Conservation (phyloP, 768 basidiomycete genomes). For the Mycena sanguinolenta region DNA sequence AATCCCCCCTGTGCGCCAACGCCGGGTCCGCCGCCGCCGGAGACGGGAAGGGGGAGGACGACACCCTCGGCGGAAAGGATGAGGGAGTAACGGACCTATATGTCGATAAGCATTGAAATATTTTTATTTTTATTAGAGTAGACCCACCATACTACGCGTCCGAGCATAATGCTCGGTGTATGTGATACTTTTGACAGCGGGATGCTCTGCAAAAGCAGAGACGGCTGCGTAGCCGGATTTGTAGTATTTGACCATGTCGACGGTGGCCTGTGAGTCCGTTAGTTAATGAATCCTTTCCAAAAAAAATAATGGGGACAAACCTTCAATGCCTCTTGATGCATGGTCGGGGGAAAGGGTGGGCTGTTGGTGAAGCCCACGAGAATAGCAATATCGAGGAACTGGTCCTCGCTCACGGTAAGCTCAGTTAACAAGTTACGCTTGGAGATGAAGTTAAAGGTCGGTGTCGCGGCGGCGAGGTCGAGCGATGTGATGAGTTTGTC, state of each 20-base stretch:
- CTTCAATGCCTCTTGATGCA: conserved; percentile 85
- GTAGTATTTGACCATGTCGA: conserved; percentile 94
- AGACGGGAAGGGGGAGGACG: conserved; percentile 85
- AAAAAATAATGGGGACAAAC: conserved; percentile 4
- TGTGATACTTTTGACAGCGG: conserved; percentile 80
- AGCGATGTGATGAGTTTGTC: conserved; percentile 93
- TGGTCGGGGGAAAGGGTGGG: conserved; percentile 83
- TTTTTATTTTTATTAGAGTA: too few relatives aligned
- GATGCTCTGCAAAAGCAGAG: conserved; percentile 82
- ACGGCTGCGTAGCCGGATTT: conserved; percentile 90
- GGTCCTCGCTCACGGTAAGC: conserved; percentile 82
- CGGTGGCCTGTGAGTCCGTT: conserved; percentile 62
- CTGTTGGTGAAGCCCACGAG: conserved; percentile 91
- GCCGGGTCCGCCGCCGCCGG: conserved; percentile 63
- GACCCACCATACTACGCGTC: conserved; percentile 78
- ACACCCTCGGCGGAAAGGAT: conserved; percentile 90
- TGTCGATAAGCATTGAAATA: background rate
- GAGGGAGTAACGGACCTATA: conserved; percentile 82
- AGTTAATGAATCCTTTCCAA: too few relatives aligned
- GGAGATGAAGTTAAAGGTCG: conserved; percentile 87
- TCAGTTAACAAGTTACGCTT: conserved; percentile 75
- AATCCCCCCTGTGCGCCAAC: conserved; percentile 43
- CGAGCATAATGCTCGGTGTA: conserved; percentile 92
- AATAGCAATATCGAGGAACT: conserved; percentile 94
- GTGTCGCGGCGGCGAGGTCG: conserved; percentile 74